Conservation (phyloP, 345 rosid genomes). For the Ceriops zippeliana region DNA sequence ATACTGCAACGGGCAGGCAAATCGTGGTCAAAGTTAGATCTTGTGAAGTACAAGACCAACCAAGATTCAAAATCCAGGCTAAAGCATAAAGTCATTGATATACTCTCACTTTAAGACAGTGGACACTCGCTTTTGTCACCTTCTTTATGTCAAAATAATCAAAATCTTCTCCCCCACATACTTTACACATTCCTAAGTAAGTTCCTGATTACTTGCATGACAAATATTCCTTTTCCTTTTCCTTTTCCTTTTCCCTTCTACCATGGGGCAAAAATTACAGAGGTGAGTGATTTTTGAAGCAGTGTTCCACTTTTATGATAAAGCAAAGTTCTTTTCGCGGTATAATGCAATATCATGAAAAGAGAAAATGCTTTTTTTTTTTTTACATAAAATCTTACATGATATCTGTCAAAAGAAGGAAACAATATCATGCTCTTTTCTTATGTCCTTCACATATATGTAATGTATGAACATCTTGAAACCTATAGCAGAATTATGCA, state of each 20-base stretch:
- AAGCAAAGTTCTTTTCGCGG: too few relatives aligned
- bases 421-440: too few relatives aligned
- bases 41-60: constrained; percentile 9
- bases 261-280: too few relatives aligned
- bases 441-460: too few relatives aligned
- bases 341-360: too few relatives aligned
- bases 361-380: too few relatives aligned
- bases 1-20: neutral
- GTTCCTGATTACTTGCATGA: constrained; percentile 4
- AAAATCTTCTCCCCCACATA: neutral
- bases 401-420: too few relatives aligned
- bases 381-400: too few relatives aligned
- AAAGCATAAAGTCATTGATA: neutral
- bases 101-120: constrained; percentile 14
- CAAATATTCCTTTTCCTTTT: constrained; percentile 12
- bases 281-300: too few relatives aligned
- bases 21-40: neutral
- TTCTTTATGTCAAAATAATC: constrained; percentile 2
- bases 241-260: neutral
- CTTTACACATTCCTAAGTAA: constrained; percentile 8
- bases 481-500: too few relatives aligned
- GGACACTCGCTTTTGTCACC: constrained; percentile 12
- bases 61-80: constrained; percentile 9
- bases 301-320: too few relatives aligned
- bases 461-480: too few relatives aligned